phyloP scores from a whole-genome alignment of 441 rosid genomes.

The Viola pubescens region DNA sequence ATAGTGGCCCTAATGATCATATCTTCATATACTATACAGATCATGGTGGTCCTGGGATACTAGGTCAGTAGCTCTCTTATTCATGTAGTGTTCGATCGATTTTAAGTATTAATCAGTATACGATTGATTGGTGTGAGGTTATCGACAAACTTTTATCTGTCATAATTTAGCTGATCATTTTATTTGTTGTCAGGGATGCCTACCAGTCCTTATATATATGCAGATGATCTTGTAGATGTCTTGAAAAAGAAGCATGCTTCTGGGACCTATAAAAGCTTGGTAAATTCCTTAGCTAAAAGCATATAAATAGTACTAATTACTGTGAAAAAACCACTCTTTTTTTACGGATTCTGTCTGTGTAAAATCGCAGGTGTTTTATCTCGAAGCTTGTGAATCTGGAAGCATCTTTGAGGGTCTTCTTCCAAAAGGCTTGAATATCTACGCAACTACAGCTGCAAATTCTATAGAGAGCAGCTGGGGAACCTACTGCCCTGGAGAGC shows the following conservation, averaged over 20 bases:
- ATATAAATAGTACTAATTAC: too few species aligned
- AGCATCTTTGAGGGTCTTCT: neutral
- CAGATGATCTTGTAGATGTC: neutral
- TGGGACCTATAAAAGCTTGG: neutral
- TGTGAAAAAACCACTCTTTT: too few species aligned
- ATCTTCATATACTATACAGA: too few species aligned
- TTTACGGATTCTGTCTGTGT: neutral
- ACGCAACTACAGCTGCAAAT: neutral
- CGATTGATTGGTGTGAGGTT: too few species aligned
- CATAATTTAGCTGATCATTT: conserved; percentile 2
- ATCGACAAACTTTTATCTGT: too few species aligned
- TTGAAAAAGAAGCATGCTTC: neutral
- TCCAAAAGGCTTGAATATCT: neutral
- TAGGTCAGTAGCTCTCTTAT: neutral
- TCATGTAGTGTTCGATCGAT: too few species aligned
- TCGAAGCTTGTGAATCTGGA: neutral
- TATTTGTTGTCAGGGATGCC: neutral
- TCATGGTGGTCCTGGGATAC: neutral
- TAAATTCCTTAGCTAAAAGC: too few species aligned
- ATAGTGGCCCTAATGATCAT: too few species aligned
- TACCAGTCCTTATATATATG: conserved; percentile 1
- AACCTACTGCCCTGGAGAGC: neutral
- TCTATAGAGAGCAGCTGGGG: neutral
- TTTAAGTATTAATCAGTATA: too few species aligned
- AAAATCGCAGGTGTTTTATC: neutral